Evolutionary conservation across 140 eudicot genomes (phyloP).

Genomic region (Senecio squalidus): DNA sequence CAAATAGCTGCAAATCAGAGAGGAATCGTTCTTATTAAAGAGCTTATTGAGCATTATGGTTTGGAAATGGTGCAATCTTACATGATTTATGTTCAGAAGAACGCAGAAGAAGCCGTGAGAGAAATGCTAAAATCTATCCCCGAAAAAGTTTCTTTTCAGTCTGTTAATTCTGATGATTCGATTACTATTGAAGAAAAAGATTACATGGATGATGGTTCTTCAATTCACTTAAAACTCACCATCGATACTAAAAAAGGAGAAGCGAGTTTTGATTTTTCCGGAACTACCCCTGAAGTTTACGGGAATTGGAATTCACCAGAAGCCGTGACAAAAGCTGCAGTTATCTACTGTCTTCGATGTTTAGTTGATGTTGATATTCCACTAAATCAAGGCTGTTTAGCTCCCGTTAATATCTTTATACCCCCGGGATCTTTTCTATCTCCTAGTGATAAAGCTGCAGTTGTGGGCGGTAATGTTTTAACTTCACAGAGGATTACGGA

Average conservation of each 20-base stretch:
- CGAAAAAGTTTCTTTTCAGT: conserved; percentile 34
- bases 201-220: conserved; percentile 96
- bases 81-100: conserved; percentile 83
- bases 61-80: conserved; percentile 83
- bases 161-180: conserved; percentile 25
- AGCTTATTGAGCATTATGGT: conserved; percentile 89
- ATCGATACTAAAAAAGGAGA: conserved; percentile 70
- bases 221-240: conserved; percentile 70
- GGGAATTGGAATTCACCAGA: conserved; percentile 99
- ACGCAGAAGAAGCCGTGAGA: conserved; percentile 89
- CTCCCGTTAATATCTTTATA: conserved; percentile 72
- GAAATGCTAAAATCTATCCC: conserved; percentile 93
- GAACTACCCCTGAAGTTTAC: conserved; percentile 92
- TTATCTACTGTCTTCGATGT: conserved; percentile 86
- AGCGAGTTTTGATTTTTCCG: conserved; percentile 80
- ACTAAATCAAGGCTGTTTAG: conserved; percentile 87
- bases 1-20: conserved; percentile 98
- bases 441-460: conserved; percentile 96
- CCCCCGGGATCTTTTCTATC: conserved; percentile 83
- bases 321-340: conserved; percentile 98
- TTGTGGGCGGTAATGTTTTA: conserved; percentile 92
- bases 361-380: conserved; percentile 91
- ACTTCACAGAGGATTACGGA: conserved; percentile 94
- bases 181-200: conserved; percentile 80
- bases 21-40: conserved; percentile 88